A percentile compares a stretch with the other conserved stretches of the same genome.
Conservation (phyloP, 768 basidiomycete genomes). For the Bullera alba region DNA sequence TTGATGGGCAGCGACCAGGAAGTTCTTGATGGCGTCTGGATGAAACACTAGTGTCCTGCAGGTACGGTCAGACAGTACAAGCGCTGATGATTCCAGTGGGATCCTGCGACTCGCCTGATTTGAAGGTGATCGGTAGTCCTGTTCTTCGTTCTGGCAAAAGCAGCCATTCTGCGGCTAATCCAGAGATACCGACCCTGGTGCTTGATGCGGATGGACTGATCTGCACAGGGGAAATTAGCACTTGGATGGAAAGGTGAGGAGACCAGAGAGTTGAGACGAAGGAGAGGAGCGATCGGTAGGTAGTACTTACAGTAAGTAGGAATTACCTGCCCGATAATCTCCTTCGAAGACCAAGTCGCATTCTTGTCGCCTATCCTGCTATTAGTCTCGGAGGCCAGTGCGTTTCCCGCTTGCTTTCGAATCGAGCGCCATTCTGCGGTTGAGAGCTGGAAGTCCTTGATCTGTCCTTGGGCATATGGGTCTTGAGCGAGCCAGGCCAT, state of each 20-base stretch:
- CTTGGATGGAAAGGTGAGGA: no score
- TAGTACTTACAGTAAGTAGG: conserved; percentile 26
- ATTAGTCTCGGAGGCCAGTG: conserved; percentile 1
- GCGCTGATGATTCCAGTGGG: neutral
- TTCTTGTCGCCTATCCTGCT: conserved; percentile 6
- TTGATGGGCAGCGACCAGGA: conserved; percentile 2
- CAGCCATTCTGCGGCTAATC: neutral
- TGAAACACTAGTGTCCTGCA: neutral
- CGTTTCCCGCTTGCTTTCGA: conserved; percentile 5
- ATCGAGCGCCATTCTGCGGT: conserved; percentile 14
- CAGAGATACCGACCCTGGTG: neutral
- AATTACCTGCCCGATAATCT: conserved; percentile 23
- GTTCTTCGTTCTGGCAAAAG: neutral
- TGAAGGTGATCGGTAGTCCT: neutral
- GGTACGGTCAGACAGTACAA: no score
- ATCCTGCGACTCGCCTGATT: neutral
- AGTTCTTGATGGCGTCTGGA: neutral
- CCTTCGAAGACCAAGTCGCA: conserved; percentile 12
- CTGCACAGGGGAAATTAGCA: no score
- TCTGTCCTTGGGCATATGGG: conserved; percentile 17
- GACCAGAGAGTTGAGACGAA: no score
- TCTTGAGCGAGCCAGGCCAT: conserved; percentile 30
- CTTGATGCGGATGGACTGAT: neutral
- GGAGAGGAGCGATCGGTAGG: no score
- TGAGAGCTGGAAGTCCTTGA: conserved; percentile 15